Conservation (phyloP, 768 basidiomycete species). For the Crassisporium funariophilum region DNA sequence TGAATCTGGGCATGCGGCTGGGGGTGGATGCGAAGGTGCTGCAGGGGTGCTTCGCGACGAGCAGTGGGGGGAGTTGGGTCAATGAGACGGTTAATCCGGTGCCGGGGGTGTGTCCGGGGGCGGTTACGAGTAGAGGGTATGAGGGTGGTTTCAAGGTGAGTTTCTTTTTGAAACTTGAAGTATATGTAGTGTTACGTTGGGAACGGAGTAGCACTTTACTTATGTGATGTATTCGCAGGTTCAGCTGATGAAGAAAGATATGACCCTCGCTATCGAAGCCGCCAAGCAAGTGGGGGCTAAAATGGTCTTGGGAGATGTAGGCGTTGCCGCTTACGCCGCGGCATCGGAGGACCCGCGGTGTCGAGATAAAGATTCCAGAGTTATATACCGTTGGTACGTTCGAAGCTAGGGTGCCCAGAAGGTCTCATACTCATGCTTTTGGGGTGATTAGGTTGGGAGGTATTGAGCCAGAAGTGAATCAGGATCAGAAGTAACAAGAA, state of each 20-base stretch:
- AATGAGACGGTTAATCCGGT: slow-evolving; percentile 46
- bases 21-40: slow-evolving; percentile 42
- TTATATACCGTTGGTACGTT: slow-evolving; percentile 46
- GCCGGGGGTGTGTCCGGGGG: slow-evolving; percentile 45
- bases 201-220: too few species aligned
- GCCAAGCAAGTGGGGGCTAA: slow-evolving; percentile 39
- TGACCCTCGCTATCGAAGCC: slow-evolving; percentile 40
- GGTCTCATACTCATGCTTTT: neutral
- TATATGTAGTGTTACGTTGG: too few species aligned
- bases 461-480: slow-evolving; percentile 25
- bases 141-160: slow-evolving; percentile 46
- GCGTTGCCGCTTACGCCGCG: slow-evolving; percentile 38
- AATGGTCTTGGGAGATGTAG: slow-evolving; percentile 40
- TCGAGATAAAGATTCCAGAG: slow-evolving; percentile 40
- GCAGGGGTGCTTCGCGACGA: slow-evolving; percentile 39
- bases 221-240: slow-evolving; percentile 27
- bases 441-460: slow-evolving; percentile 32
- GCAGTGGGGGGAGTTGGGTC: slow-evolving; percentile 43
- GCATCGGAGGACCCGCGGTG: slow-evolving; percentile 42
- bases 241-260: slow-evolving; percentile 49
- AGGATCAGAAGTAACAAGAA: neutral
- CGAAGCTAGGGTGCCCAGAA: too few species aligned
- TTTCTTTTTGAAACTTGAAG: too few species aligned
- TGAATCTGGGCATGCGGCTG: slow-evolving; percentile 47
- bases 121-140: slow-evolving; percentile 43